phyloP scores from a whole-genome alignment of 2,329 filamentous ascomycete genomes.

The Aspergillus transmontanensis region DNA sequence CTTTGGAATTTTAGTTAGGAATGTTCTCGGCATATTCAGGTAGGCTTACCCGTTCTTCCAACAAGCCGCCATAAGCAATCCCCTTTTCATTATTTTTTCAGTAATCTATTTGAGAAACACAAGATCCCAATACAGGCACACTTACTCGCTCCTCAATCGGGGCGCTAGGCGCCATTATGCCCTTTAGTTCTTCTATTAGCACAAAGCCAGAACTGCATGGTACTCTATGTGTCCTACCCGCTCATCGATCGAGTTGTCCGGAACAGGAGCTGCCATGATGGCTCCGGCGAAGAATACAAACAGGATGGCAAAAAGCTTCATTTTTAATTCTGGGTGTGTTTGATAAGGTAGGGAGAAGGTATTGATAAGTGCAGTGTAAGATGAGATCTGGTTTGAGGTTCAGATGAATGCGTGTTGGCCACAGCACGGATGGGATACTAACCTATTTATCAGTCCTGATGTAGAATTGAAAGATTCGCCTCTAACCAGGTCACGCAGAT shows the following conservation, averaged over 20 bases:
- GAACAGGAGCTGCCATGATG: neutral
- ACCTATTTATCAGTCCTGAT: neutral
- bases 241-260: neutral
- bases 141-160: neutral
- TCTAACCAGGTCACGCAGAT: too few relatives aligned
- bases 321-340: neutral
- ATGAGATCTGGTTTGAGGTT: accelerated
- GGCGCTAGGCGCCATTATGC: accelerated
- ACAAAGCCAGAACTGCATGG: neutral
- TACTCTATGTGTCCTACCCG: neutral
- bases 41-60: too few relatives aligned
- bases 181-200: neutral
- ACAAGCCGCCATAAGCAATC: too few relatives aligned
- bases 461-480: too few relatives aligned
- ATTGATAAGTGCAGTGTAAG: neutral
- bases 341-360: accelerated
- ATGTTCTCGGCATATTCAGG: too few relatives aligned
- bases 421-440: accelerated
- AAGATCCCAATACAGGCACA: too few relatives aligned
- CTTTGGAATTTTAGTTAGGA: too few relatives aligned
- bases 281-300: neutral
- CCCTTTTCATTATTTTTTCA: neutral
- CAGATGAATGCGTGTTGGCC: neutral
- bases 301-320: neutral
- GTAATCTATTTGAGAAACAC: too few relatives aligned